Base-by-base conservation (phyloP, 1,284 basidiomycete species). In the Cerrena zonata region DNA sequence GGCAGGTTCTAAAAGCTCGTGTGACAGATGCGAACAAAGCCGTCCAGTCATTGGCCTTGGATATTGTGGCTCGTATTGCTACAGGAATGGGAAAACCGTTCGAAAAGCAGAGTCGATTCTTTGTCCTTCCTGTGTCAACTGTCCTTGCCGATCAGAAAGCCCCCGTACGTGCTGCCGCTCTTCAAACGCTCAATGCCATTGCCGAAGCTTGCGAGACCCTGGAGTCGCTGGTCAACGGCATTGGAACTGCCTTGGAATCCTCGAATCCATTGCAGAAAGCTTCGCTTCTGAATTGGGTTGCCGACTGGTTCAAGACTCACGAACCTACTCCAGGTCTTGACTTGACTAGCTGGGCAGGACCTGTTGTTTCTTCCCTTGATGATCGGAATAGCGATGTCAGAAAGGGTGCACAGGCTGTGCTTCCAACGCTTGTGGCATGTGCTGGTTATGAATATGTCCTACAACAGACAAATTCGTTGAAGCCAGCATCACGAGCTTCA, bases 131-230 rank as follows among this genome's bases (percentile, higher is more conserved):
- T 0, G 78, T 98, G 7, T 83, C 86, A 1, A 86, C 86, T 22
- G 91, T 94, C 4, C 78, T 98, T 4, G 82, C 94, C 5, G 96
- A 99, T 65, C 92, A 95, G 65, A 99, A 99, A 68, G 86, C 88
- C 1, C 86, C 85, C 4, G 87, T 94, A 34, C 85, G 96, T 40
- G 73, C 82, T 2, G 82, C 90, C 25, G 96, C 86, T 12, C 63
- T 92, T 3, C 78, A 84, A 46, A 85, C 93, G 0, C 73, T 99
- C 54, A 82, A 82, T 3, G 85, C 90, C 3, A 94, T 99, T 48
- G 87, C 89, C 5, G 84, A 83, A 21, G 89, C 91, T 12, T 90
- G 89, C 59, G 89, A 91, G 47, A 84, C 89, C 5, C 63, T 97
- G 12, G 94, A 95, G 21, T 74, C 84, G 2, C 80, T 99, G 78